Base-by-base conservation (phyloP, 352 stramenopile genomes). In the Saprolegnia diclina region DNA sequence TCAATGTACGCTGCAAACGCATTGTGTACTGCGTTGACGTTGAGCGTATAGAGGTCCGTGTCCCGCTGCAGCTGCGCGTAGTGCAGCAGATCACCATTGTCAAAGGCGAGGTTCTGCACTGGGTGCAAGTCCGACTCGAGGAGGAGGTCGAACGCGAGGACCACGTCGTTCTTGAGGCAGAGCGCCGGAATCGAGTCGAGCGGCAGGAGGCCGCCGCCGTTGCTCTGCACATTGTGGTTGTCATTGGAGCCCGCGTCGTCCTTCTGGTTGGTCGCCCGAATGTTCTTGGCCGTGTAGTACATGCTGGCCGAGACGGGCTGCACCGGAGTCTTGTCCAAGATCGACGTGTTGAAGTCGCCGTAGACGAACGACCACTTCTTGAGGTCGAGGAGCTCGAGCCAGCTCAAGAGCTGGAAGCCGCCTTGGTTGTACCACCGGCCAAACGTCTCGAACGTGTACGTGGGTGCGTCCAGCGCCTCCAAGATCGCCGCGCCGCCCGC, bases 271-370 rank as follows among this genome's bases (percentile, higher is more conserved):
- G 62, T 84, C 9, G 91, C 86, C 64, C 85, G 83, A 67, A 91
- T 91, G 56, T 92, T 91, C 69, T 92, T 90, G 1, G 84, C 83
- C 7, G 83, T 92, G 72, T 89, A 94, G 65, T 94, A 94, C 38
- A 80, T 85, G 52, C 83, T 91, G 35, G 84, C 84, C 11, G 91
- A 77, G 2, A 89, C 74, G 0, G 79, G 77, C 42, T 94, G 84
- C 11, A 92, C 80, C 7, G 84, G 84, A n/a, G 84, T 71, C 1
- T 78, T 76, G 44, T 95, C 85, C 13, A 95, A 73, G 0, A 73
- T 57, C 11, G 92, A 82, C 14, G 92, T 70, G 14, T 79, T 74
- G 35, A 95, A 94, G 1, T 75, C 68, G 10, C 82, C 74, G 13
- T 82, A 92, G 32, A 94, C 77, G 71, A 91, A 93, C 16, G 79